Evolutionary conservation across 2,329 filamentous ascomycete species (phyloP), one percentile per base, ranked within the genome.

Genomic region (Dactylonectria macrodidyma): DNA sequence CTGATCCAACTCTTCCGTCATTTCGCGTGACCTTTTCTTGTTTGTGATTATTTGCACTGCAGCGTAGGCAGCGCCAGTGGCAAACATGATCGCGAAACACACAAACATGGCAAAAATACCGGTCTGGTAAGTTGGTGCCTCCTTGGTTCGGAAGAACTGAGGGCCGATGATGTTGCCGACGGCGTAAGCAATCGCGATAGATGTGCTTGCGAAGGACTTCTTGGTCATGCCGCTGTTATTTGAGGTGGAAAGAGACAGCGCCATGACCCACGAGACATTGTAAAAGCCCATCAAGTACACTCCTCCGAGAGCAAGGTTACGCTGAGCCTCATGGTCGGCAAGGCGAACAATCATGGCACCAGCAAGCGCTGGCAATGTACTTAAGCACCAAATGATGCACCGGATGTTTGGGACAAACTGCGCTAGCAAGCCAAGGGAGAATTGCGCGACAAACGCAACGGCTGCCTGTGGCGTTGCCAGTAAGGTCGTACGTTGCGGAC

Each of bases 281-380:
- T 79, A 79, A 30, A 79, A 79, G 0, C 77, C 77, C 77, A 79
- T 77, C 1, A 79, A 58, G 33, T 79, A 79, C 2, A 78, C 77
- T 0, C 75, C 76, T 0, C 76, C 75, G 0, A 79, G 24, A 0
- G 76, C 75, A 0, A 76, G 77, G 34, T 77, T 59, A 10, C 77
- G 63, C 0, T 71, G 52, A 0, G 63, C 30, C 0, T 54, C 59
- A 3, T 62, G 58, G n/a, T 78, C 66, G 0, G 78, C 65, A 0
- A 69, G 60, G 9, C 76, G 74, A 0, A 77, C 70, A 72, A 78
- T 78, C 0, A 77, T 62, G 0, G 76, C 75, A 0, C 76, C 76
- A 0, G 60, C 66, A 3, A 79, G 55, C 0, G 70, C 77, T 7
- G 75, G 47, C 0, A 73, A 41, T 0, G 74, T 67, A 1, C 76